A percentile compares a stretch with the other conserved stretches of the same genome.
Conservation (phyloP, 495 filamentous ascomycete species). For the Durotheca rogersii region DNA sequence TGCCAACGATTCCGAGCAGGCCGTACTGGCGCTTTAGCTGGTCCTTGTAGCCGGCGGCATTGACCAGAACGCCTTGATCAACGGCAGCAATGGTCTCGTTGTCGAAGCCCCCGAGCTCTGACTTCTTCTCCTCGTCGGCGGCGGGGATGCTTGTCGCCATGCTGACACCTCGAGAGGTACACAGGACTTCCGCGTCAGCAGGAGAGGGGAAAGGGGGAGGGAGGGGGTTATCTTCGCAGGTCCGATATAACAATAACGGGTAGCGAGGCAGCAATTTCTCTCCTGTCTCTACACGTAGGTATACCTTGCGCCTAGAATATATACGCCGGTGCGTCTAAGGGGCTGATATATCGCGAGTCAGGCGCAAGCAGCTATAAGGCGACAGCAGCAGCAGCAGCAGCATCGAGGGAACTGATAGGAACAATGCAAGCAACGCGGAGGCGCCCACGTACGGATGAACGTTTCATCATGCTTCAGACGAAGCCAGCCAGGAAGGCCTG, state of each 20-base stretch:
- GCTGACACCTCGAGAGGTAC: not conserved
- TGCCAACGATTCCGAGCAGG: slow-evolving; percentile 52
- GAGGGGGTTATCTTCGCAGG: too few relatives aligned
- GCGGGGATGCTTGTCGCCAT: slow-evolving; percentile 33
- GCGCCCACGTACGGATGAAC: slow-evolving; percentile 11
- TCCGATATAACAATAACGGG: too few relatives aligned
- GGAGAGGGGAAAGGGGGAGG: too few relatives aligned
- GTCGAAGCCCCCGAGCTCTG: slow-evolving; percentile 25
- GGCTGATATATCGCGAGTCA: too few relatives aligned
- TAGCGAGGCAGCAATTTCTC: too few relatives aligned
- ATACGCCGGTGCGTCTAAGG: too few relatives aligned
- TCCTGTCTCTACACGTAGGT: too few relatives aligned
- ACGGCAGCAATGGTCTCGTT: slow-evolving; percentile 40
- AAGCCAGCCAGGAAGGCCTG: too few relatives aligned
- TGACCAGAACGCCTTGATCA: slow-evolving; percentile 44
- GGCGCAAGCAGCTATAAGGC: too few relatives aligned
- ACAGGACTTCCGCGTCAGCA: not conserved
- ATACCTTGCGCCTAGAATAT: too few relatives aligned
- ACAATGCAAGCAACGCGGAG: slow-evolving; percentile 10
- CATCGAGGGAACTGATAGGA: not conserved
- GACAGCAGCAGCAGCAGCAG: not conserved
- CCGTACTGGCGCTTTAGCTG: slow-evolving; percentile 58
- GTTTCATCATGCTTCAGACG: too few relatives aligned
- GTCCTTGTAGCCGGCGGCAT: slow-evolving; percentile 58
- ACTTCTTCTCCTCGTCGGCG: slow-evolving; percentile 37